These are phyloP conservation scores for Phaffia rhodozyma DNA, from an alignment of 1,284 basidiomycete genomes.

Conservation along the genomic window DNA sequence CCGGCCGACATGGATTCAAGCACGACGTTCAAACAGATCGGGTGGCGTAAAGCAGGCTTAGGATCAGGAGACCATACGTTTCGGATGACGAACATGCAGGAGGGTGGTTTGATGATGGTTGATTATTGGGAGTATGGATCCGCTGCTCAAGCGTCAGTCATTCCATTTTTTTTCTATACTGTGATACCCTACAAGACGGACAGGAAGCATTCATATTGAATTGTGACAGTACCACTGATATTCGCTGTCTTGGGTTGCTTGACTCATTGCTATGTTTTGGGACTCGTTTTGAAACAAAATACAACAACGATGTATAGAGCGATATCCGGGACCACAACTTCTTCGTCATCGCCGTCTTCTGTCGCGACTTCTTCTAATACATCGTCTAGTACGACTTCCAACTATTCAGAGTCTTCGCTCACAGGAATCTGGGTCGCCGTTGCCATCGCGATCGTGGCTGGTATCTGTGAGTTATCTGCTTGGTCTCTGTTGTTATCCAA, in stretches of 20 bases:
- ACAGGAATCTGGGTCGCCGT: constrained; percentile 7
- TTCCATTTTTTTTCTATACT: neutral
- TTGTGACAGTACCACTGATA: neutral
- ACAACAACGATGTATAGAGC: no score
- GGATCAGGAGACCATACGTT: neutral
- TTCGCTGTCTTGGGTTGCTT: neutral
- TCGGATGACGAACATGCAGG: neutral
- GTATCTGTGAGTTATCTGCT: neutral
- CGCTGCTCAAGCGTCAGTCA: neutral
- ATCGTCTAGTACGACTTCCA: neutral
- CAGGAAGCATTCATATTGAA: no score
- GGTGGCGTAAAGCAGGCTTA: neutral
- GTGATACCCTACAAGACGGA: neutral
- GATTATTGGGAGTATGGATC: constrained; percentile 2
- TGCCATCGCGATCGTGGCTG: neutral
- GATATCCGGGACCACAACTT: neutral
- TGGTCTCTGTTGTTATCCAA: no score
- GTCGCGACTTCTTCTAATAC: neutral
- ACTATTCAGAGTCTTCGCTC: neutral
- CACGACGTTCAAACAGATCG: neutral
- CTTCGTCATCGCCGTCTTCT: neutral
- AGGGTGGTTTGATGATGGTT: constrained; percentile 2
- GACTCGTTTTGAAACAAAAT: no score
- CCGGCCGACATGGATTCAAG: neutral
- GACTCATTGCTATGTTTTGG: neutral